Evolutionary conservation across 768 basidiomycete genomes (phyloP).

Genomic region (Tulasnella sp.): DNA sequence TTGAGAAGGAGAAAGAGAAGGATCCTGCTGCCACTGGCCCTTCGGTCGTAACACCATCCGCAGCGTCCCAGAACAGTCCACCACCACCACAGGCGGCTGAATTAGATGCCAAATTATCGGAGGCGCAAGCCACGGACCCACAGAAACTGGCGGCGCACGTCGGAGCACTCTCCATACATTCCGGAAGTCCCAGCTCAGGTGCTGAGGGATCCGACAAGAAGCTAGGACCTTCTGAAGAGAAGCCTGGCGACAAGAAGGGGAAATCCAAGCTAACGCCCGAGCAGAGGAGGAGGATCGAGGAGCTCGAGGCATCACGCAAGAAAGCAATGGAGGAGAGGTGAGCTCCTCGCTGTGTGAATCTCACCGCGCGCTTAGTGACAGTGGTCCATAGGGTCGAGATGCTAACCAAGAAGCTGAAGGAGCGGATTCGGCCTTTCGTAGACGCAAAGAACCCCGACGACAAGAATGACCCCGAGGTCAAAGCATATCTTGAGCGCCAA

Average conservation of each 20-base stretch:
- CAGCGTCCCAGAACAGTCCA: slow-evolving; percentile 17
- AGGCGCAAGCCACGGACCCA: slow-evolving; percentile 16
- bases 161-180: slow-evolving; percentile 6
- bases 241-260: slow-evolving; percentile 28
- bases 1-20: slow-evolving; percentile 51
- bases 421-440: slow-evolving; percentile 79
- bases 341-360: not conserved
- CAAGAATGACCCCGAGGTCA: slow-evolving; percentile 72
- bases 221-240: slow-evolving; percentile 23
- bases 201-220: slow-evolving; percentile 32
- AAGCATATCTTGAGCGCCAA: slow-evolving; percentile 63
- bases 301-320: slow-evolving; percentile 67
- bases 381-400: slow-evolving; percentile 16
- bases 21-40: slow-evolving; percentile 28
- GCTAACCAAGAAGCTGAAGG: slow-evolving; percentile 67
- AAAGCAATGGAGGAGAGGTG: slow-evolving; percentile 63
- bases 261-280: slow-evolving; percentile 54
- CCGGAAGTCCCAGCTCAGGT: slow-evolving; percentile 16
- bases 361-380: too few relatives aligned
- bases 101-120: slow-evolving; percentile 1
- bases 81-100: slow-evolving; percentile 19
- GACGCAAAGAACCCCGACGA: slow-evolving; percentile 76
- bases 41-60: slow-evolving; percentile 18
- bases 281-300: slow-evolving; percentile 71
- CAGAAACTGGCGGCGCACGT: slow-evolving; percentile 18